Evolutionary conservation across 73 alveolate species (phyloP).

Genomic region (Blepharisma stoltei): DNA sequence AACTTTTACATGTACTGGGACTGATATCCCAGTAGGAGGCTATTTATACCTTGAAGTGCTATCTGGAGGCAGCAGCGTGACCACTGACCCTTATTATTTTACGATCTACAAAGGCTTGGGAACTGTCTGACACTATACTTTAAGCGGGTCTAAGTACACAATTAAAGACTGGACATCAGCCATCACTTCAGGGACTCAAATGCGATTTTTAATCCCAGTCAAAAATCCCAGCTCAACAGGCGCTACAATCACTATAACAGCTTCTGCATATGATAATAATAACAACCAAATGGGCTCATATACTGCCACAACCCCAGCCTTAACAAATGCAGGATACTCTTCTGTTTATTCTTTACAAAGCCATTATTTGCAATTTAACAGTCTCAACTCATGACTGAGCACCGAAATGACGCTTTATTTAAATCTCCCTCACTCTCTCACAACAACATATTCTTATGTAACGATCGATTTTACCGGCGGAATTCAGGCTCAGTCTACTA

Average conservation of each 20-base stretch:
- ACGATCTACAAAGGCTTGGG: not conserved
- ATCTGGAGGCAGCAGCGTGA: too few relatives aligned
- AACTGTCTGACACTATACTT: not conserved
- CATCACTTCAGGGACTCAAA: not conserved
- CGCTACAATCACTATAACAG: not conserved
- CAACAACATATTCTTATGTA: too few relatives aligned
- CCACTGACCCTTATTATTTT: conserved; percentile 28
- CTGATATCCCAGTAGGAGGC: not conserved
- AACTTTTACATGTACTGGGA: not conserved
- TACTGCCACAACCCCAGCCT: not conserved
- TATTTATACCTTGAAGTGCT: not conserved
- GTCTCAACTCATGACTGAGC: too few relatives aligned
- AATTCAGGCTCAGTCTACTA: too few relatives aligned
- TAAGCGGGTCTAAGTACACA: not conserved
- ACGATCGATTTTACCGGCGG: too few relatives aligned
- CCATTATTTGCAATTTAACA: too few relatives aligned
- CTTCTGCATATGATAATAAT: not conserved
- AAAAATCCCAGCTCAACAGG: not conserved
- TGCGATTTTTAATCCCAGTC: not conserved
- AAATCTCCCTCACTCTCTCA: too few relatives aligned
- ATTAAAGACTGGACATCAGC: not conserved
- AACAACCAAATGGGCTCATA: not conserved
- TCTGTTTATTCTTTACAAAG: too few relatives aligned
- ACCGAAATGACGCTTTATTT: too few relatives aligned
- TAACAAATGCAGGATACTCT: not conserved